phyloP scores from a whole-genome alignment of 2,329 filamentous ascomycete species.

The Stagonosporopsis chrysanthemi region DNA sequence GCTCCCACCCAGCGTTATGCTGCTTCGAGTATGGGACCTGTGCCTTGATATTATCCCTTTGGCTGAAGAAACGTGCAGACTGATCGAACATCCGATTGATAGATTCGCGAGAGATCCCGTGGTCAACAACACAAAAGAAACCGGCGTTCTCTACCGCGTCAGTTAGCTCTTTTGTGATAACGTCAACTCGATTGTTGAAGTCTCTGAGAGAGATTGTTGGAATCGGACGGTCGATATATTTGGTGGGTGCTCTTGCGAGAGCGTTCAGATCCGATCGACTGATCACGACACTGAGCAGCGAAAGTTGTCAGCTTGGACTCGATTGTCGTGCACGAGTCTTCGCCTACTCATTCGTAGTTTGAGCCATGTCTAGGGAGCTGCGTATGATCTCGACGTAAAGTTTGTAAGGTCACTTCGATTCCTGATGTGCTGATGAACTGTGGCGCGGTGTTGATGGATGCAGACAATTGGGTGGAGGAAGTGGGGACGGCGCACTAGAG shows the following conservation, averaged over 20 bases:
- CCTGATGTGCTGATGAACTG: neutral
- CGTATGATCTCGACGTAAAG: neutral
- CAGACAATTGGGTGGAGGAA: neutral
- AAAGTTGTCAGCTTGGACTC: neutral
- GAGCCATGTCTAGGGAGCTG: neutral
- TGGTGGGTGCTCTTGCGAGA: constrained; percentile 27
- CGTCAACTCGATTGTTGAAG: constrained; percentile 61
- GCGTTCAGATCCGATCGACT: constrained; percentile 3
- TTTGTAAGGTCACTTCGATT: neutral
- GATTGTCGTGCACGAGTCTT: neutral
- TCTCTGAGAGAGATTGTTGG: constrained; percentile 59
- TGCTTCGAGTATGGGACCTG: constrained; percentile 61
- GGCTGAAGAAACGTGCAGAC: constrained; percentile 63
- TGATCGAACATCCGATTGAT: constrained; percentile 62
- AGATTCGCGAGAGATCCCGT: constrained; percentile 59
- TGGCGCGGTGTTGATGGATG: neutral
- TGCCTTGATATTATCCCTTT: constrained; percentile 61
- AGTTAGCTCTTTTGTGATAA: constrained; percentile 62
- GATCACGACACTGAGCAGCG: neutral
- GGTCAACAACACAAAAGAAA: constrained; percentile 66
- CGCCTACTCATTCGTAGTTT: constrained; percentile 2
- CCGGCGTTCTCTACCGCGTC: constrained; percentile 65
- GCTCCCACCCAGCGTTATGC: constrained; percentile 68
- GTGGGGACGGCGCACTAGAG: constrained; percentile 3
- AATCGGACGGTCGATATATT: constrained; percentile 25